A percentile compares a stretch with the other conserved stretches of the same genome.
Conservation (phyloP, 2,329 filamentous ascomycete genomes). For the Microsporum audouinii region DNA sequence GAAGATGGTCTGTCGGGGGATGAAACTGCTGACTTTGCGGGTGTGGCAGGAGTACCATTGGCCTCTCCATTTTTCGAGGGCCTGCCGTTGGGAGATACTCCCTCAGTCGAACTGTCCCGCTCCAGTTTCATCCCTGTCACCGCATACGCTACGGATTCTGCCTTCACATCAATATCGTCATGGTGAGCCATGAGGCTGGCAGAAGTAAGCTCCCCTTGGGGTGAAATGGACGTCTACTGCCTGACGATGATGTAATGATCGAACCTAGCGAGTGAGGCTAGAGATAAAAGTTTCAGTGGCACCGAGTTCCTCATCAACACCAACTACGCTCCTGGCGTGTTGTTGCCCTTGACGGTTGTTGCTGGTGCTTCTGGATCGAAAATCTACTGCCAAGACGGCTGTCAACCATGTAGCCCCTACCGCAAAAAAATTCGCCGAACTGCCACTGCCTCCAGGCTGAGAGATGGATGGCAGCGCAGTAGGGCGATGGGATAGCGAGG, state of each 20-base stretch:
- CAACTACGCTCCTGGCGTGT: not conserved
- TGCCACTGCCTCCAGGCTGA: not conserved
- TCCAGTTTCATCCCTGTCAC: conserved; percentile 29
- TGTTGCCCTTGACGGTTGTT: not conserved
- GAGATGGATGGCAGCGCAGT: not conserved
- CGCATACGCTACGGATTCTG: conserved; percentile 26
- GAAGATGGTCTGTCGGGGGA: conserved; percentile 9
- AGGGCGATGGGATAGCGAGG: not conserved
- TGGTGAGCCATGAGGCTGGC: conserved; percentile 31
- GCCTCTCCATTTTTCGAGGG: conserved; percentile 5
- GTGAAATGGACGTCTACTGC: not conserved
- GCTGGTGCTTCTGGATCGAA: not conserved
- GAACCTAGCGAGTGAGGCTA: not conserved
- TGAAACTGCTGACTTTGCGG: not conserved
- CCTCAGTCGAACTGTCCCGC: conserved; percentile 19
- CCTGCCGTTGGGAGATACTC: conserved; percentile 18
- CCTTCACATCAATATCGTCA: conserved; percentile 31
- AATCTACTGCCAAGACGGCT: not conserved
- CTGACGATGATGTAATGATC: not conserved
- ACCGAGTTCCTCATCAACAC: not conserved
- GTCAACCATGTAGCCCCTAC: not conserved
- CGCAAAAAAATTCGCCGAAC: not conserved
- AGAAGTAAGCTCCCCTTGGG: not conserved
- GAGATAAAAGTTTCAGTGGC: not conserved
- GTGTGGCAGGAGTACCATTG: conserved; percentile 10